Conservation (phyloP, 257 asterid genomes). For the Plectranthus barbatus region DNA sequence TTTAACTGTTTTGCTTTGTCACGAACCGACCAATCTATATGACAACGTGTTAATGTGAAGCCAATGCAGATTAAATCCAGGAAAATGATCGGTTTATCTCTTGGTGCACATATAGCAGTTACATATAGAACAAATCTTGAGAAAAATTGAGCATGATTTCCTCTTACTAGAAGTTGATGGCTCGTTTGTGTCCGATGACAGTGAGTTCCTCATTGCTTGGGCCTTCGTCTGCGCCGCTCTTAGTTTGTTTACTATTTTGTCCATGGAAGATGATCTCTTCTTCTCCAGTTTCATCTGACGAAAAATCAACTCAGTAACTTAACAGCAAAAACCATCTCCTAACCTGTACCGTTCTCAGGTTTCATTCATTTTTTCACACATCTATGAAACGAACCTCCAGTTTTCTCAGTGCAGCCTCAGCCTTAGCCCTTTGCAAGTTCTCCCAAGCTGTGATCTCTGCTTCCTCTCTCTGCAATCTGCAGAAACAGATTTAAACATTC, state of each 20-base stretch:
- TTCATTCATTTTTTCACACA: too few relatives aligned
- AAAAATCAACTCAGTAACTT: too few relatives aligned
- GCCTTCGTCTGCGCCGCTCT: conserved; percentile 51
- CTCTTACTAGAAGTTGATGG: conserved; percentile 14
- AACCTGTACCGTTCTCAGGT: too few relatives aligned
- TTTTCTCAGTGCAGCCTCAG: conserved; percentile 74
- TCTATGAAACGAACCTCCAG: conserved; percentile 68
- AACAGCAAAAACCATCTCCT: too few relatives aligned
- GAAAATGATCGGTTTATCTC: background rate
- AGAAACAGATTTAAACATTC: background rate
- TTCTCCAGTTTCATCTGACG: conserved; percentile 68
- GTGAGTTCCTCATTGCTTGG: conserved; percentile 45
- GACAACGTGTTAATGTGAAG: background rate
- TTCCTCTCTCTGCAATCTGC: conserved; percentile 65
- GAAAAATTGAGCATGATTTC: conserved; percentile 14
- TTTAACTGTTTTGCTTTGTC: background rate
- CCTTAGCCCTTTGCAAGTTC: conserved; percentile 86
- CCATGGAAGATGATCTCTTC: conserved; percentile 62
- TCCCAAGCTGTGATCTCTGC: conserved; percentile 79
- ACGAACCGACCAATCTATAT: too few relatives aligned
- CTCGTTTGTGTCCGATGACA: conserved; percentile 4
- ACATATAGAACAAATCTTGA: conserved; percentile 27
- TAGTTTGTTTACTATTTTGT: conserved; percentile 55
- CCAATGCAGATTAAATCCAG: background rate
- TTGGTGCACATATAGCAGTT: conserved; percentile 32